A percentile compares a stretch with the other conserved stretches of the same genome.
These are phyloP conservation scores for Lepidium didymum DNA, from an alignment of 345 rosid genomes.

Conservation along the genomic window DNA sequence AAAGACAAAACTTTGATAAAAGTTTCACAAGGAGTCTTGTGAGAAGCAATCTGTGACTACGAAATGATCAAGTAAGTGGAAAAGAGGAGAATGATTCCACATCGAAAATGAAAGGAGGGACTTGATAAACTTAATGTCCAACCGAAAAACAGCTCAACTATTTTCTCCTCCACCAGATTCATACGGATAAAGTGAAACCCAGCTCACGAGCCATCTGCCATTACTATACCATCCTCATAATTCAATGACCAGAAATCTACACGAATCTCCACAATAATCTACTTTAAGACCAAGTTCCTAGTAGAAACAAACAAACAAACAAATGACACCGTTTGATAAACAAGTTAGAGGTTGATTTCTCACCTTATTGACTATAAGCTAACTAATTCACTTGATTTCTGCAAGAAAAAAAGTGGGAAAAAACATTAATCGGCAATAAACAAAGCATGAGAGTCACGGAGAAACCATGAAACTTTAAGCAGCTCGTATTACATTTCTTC, in stretches of 20 bases:
- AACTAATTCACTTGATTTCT: slow-evolving; percentile 32
- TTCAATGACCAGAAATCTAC: slow-evolving; percentile 36
- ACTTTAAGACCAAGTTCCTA: slow-evolving; percentile 21
- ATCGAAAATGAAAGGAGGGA: slow-evolving; percentile 23
- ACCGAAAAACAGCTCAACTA: slow-evolving; percentile 42
- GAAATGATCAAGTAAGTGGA: slow-evolving; percentile 26
- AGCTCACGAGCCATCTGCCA: slow-evolving; percentile 61
- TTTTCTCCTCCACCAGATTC: slow-evolving; percentile 37
- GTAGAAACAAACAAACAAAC: slow-evolving; percentile 20
- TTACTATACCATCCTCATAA: slow-evolving; percentile 21
- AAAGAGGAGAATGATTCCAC: slow-evolving; percentile 23
- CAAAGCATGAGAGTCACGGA: slow-evolving; percentile 41
- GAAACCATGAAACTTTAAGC: slow-evolving; percentile 40
- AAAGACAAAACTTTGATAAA: slow-evolving; percentile 14
- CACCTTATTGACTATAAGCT: slow-evolving; percentile 32
- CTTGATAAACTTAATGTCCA: slow-evolving; percentile 40
- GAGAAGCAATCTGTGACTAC: slow-evolving; percentile 11
- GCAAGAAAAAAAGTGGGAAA: slow-evolving; percentile 2
- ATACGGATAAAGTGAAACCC: slow-evolving; percentile 34
- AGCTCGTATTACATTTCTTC: slow-evolving; percentile 18
- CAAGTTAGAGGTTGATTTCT: slow-evolving; percentile 11
- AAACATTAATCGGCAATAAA: slow-evolving; percentile 4
- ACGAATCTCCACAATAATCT: slow-evolving; percentile 24
- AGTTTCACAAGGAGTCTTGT: slow-evolving; percentile 7
- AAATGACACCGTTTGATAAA: slow-evolving; percentile 9